Conservation (phyloP, 2,329 filamentous ascomycete genomes). For the Sporothrix variecibatus region DNA sequence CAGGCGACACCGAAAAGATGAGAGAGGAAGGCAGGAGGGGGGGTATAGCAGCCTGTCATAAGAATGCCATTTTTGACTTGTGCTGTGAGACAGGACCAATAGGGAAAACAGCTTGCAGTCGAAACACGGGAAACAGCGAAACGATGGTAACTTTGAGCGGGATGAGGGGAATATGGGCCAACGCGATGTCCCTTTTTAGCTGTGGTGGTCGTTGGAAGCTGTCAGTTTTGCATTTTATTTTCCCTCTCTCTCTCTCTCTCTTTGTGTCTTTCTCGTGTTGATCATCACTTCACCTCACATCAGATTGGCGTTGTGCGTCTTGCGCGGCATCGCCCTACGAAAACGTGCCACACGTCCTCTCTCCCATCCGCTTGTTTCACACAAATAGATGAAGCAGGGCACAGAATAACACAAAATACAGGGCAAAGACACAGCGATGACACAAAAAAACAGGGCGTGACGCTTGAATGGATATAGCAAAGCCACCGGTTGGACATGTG, state of each 20-base stretch:
- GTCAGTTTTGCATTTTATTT: not conserved
- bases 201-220: not conserved
- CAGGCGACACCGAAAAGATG: not conserved
- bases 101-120: constrained; percentile 12
- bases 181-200: not conserved
- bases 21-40: not conserved
- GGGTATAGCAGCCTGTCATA: constrained; percentile 8
- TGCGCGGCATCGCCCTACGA: not conserved
- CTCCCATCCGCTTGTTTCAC: constrained; percentile 3
- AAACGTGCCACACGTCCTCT: not conserved
- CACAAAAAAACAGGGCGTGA: not conserved
- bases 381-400: not conserved
- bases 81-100: constrained; percentile 16
- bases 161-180: not conserved
- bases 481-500: not conserved
- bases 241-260: not conserved
- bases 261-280: not conserved
- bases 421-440: not conserved
- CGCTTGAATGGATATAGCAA: constrained; percentile 3
- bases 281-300: not conserved
- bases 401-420: not conserved
- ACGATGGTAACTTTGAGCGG: constrained; percentile 3
- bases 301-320: not conserved
- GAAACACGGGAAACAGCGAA: constrained; percentile 16
- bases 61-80: not conserved